These are phyloP conservation scores for Pneumocystis sp. DNA, from an alignment of 1,139 yeast genomes.

Conservation along the genomic window DNA sequence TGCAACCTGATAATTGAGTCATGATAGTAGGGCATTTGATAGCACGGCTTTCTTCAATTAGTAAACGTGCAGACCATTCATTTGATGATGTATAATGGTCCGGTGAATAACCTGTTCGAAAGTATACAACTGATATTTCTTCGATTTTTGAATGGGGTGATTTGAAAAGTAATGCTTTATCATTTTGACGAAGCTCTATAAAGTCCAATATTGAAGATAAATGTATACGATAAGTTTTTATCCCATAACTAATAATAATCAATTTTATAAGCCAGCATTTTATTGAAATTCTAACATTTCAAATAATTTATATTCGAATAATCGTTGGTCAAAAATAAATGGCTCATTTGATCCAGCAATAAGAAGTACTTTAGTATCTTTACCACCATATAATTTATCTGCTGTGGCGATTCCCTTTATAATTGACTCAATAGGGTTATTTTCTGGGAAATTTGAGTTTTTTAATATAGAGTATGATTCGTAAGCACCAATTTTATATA, in stretches of 20 bases:
- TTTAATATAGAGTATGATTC: slow-evolving; percentile 18
- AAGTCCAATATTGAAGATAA: not conserved
- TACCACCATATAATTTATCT: slow-evolving; percentile 34
- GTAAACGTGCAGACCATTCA: slow-evolving; percentile 65
- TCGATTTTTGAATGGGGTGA: slow-evolving; percentile 19
- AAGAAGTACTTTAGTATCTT: slow-evolving; percentile 47
- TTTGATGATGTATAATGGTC: slow-evolving; percentile 43
- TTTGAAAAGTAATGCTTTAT: not conserved
- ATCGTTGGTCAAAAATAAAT: slow-evolving; percentile 82
- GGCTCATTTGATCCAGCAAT: slow-evolving; percentile 76
- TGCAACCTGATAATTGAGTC: slow-evolving; percentile 84
- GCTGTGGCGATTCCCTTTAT: slow-evolving; percentile 64
- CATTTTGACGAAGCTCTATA: not conserved
- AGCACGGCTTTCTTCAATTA: slow-evolving; percentile 60
- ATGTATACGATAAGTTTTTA: not conserved
- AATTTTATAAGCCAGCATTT: not conserved
- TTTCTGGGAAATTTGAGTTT: slow-evolving; percentile 44
- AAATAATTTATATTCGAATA: slow-evolving; percentile 56
- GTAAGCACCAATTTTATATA: slow-evolving; percentile 22
- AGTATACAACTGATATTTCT: slow-evolving; percentile 79
- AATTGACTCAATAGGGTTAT: slow-evolving; percentile 45
- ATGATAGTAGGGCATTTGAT: slow-evolving; percentile 81
- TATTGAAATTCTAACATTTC: slow-evolving; percentile 15
- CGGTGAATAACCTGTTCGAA: slow-evolving; percentile 79
- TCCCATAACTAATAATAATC: not conserved